Evolutionary conservation across 2,329 filamentous ascomycete species (phyloP), one percentile per base, ranked within the genome.

Genomic region (Colletotrichum nymphaeae): DNA sequence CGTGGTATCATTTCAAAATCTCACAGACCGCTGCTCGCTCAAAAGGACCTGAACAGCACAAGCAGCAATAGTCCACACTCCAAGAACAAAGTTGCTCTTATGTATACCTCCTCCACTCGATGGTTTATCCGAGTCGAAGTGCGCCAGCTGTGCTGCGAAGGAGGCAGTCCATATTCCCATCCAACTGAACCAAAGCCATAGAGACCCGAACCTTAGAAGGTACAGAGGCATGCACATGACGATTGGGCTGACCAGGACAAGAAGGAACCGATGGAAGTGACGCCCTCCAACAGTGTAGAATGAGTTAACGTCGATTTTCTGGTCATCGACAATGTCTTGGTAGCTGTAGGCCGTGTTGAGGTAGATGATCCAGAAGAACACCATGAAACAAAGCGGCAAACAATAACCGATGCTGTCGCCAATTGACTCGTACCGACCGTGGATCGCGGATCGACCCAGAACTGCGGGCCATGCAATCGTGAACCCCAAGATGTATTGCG

Each of bases 361-460:
- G 69, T 77, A 78, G 22, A 78, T 76, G 59, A 78, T 78, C 78
- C 77, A 80, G 68, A 79, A 70, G 75, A 77, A 78, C 6, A 75
- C 74, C 67, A 76, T 78, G 56, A 74, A 78, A 49, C 76, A 78
- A 8, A 78, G 71, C 4, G 77, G 76, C 14, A 77, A 66, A 52
- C 76, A 78, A 14, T 75, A 71, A 22, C 52, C 53, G 26, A 57
- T 49, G 1, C 74, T 76, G 46, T 78, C 73, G 9, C 70, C 46
- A 28, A 76, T 76, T 12, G 76, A 55, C 32, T 78, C 75, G 24
- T 74, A 24, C 2, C 64, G 71, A 9, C 75, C 75, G 16, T 73
- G 65, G 9, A 78, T 76, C 6, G 77, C 74, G 37, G 77, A 73
- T 9, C 77, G 73, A 8, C 76, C 76, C 3, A 74, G 60, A n/a